Conservation (phyloP, 1,139 yeast species). For the Hemisphaericaspora lyxosophila region DNA sequence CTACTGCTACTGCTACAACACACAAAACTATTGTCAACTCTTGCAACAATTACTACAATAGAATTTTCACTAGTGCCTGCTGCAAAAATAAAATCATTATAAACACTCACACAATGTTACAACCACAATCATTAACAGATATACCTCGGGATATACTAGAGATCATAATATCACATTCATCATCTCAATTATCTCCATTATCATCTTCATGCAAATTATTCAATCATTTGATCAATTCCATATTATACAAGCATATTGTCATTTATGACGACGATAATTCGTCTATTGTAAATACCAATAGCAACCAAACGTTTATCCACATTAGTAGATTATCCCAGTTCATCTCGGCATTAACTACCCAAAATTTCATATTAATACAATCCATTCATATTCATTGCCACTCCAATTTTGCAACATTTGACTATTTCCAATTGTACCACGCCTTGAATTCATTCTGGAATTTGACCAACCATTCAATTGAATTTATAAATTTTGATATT, state of each 20-base stretch:
- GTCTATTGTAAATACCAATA: conserved; percentile 2
- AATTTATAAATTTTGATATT: conserved; percentile 15
- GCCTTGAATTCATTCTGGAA: conserved; percentile 12
- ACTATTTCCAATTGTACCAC: conserved; percentile 11
- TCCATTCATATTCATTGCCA: conserved; percentile 15
- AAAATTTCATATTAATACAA: conserved; percentile 11
- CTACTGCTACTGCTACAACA: too few species aligned
- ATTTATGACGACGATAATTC: conserved; percentile 14
- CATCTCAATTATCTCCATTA: conserved; percentile 5
- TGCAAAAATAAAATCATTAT: too few species aligned
- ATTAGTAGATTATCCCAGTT: conserved; percentile 8
- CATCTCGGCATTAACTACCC: conserved; percentile 6
- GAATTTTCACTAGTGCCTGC: too few species aligned
- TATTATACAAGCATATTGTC: conserved; percentile 11
- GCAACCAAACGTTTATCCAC: conserved; percentile 9
- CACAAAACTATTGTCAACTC: too few species aligned
- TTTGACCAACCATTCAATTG: conserved; percentile 10
- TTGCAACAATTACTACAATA: too few species aligned
- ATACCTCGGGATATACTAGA: conserved; percentile 7
- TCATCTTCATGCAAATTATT: conserved; percentile 9
- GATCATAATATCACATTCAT: conserved; percentile 3
- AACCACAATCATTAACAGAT: neutral
- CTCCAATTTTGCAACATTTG: conserved; percentile 14
- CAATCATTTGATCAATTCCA: conserved; percentile 9
- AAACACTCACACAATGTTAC: too few species aligned